Evolutionary conservation across 495 filamentous ascomycete genomes (phyloP).

Genomic region (Penicillium lagena): DNA sequence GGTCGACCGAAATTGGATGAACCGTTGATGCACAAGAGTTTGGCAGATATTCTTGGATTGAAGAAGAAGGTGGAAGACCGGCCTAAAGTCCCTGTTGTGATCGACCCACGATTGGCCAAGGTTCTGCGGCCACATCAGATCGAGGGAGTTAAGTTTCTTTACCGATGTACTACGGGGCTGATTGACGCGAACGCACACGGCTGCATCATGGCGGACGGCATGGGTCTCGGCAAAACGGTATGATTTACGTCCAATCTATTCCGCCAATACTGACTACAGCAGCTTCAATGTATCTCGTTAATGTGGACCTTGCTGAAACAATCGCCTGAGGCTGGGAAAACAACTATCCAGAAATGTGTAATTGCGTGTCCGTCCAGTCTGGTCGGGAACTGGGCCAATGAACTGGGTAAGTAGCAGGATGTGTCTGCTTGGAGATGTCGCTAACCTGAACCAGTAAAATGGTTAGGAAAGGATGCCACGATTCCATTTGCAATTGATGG

Average conservation of each 20-base stretch:
- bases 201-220: slow-evolving; percentile 99
- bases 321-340: slow-evolving; percentile 86
- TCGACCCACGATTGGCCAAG: slow-evolving; percentile 87
- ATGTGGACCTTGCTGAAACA: slow-evolving; percentile 98
- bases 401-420: slow-evolving; percentile 42
- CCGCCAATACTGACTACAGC: slow-evolving; percentile 26
- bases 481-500: slow-evolving; percentile 95
- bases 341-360: slow-evolving; percentile 93
- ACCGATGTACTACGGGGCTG: slow-evolving; percentile 85
- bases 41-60: slow-evolving; percentile 92
- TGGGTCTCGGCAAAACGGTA: slow-evolving; percentile 96
- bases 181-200: slow-evolving; percentile 92
- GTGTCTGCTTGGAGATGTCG: neutral
- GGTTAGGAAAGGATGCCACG: slow-evolving; percentile 87
- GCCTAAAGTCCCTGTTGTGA: slow-evolving; percentile 92
- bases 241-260: neutral
- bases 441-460: slow-evolving; percentile 58
- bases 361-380: slow-evolving; percentile 98
- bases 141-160: slow-evolving; percentile 98
- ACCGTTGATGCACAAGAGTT: slow-evolving; percentile 82
- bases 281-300: slow-evolving; percentile 68
- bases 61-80: slow-evolving; percentile 78
- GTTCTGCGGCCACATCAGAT: slow-evolving; percentile 95
- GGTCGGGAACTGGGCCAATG: slow-evolving; percentile 97
- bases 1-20: slow-evolving; percentile 59